Percentiles rank a stretch among this genome's conserved stretches.
Conservation (phyloP, 1,284 basidiomycete species). For the Polyporus tsugae region DNA sequence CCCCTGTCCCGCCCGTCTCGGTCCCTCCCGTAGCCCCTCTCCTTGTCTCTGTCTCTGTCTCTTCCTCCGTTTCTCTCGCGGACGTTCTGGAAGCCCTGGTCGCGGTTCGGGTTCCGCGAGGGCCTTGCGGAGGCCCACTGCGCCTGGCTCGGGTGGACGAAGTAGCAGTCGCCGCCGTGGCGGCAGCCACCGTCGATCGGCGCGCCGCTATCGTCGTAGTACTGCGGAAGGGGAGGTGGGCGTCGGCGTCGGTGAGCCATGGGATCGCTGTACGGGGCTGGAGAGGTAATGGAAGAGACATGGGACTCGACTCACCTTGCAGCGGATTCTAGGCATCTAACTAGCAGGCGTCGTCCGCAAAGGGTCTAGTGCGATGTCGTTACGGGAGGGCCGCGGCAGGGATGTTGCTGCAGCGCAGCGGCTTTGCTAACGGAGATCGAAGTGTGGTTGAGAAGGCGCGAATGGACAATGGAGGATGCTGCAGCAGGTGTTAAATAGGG, state of each 20-base stretch:
- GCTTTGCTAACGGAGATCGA: neutral
- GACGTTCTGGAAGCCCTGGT: neutral
- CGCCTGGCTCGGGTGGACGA: slow-evolving; percentile 38
- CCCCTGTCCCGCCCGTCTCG: neutral
- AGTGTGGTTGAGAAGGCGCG: neutral
- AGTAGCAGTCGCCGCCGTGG: slow-evolving; percentile 28
- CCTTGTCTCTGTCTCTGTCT: neutral
- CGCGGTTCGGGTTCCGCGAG: neutral
- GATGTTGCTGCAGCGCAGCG: neutral
- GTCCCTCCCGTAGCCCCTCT: neutral
- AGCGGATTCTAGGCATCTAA: slow-evolving; percentile 26
- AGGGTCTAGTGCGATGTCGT: neutral
- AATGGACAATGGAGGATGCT: neutral
- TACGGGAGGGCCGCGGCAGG: neutral
- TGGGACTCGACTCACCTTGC: slow-evolving; percentile 8
- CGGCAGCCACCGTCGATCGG: slow-evolving; percentile 31
- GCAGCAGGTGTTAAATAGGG: neutral
- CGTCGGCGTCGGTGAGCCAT: slow-evolving; percentile 8
- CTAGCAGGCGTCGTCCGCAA: neutral
- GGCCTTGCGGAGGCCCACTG: slow-evolving; percentile 22
- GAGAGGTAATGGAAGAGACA: slow-evolving; percentile 16
- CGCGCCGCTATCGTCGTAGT: slow-evolving; percentile 34
- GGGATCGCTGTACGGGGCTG: no score
- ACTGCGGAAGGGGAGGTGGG: slow-evolving; percentile 20
- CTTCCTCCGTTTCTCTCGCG: neutral